phyloP scores from a whole-genome alignment of 169 alveolate genomes.

The Plasmodium gaboni region DNA sequence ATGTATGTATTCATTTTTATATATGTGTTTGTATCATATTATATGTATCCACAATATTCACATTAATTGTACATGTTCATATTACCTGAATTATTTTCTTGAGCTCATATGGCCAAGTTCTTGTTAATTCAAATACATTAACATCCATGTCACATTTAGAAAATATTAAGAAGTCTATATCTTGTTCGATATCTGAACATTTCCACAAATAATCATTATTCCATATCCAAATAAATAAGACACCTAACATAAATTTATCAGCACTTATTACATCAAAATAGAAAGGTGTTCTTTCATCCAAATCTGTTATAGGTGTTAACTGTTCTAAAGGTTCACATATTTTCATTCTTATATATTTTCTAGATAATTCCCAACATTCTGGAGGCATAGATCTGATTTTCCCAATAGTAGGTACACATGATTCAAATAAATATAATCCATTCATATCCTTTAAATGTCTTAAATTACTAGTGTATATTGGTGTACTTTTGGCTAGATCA shows the following conservation, averaged over 20 bases:
- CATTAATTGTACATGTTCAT: not conserved
- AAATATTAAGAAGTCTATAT: constrained; percentile 63
- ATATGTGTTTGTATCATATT: not conserved
- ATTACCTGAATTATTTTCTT: constrained; percentile 41
- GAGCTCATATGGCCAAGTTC: constrained; percentile 48
- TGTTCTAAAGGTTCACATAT: constrained; percentile 18
- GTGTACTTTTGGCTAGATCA: constrained; percentile 86
- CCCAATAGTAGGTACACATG: constrained; percentile 88
- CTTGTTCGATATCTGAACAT: constrained; percentile 83
- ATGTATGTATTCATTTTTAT: not conserved
- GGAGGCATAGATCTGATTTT: constrained; percentile 90
- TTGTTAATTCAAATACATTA: constrained; percentile 34
- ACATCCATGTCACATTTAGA: constrained; percentile 39
- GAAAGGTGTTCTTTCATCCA: constrained; percentile 73
- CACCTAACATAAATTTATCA: constrained; percentile 76
- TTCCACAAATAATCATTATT: constrained; percentile 87
- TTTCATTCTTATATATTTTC: constrained; percentile 71
- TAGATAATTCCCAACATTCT: constrained; percentile 84
- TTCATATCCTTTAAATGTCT: constrained; percentile 77
- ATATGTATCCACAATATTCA: not conserved
- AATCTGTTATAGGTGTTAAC: constrained; percentile 17
- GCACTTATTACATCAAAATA: constrained; percentile 85
- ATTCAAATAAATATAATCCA: constrained; percentile 77
- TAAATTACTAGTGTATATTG: constrained; percentile 78
- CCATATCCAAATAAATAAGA: constrained; percentile 86